Base-by-base conservation (phyloP, 257 asterid species). In the Coffea canephora region DNA sequence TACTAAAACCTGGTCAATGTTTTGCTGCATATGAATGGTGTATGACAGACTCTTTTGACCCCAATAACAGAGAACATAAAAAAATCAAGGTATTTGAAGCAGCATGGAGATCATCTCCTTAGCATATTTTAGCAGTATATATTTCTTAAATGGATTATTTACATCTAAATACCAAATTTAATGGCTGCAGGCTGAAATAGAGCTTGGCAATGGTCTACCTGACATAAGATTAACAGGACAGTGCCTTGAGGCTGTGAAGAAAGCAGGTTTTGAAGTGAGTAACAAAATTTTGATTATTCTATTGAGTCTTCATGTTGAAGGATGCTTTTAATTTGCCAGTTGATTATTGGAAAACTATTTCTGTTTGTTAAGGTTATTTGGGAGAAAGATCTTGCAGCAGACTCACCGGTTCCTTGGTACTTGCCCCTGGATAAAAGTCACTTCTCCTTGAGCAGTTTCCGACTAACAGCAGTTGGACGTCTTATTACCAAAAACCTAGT, bases 1-100 rank as follows among this genome's bases (percentile, higher is more conserved):
- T 96, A 54, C 90, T 96, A 77, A 96, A 92, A 86, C 99, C 99
- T 19, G 99, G 99, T 59, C 99, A 94, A 80, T 90, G 93, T 83
- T 96, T 96, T 79, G 98, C 99, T 77, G 99, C 98, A 27, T 96
- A 96, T 54, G 99, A 96, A 81, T 96, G 99, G 99, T 96, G 99
- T 88, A 94, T 96, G 99, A 96, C 97, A 36, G 97, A 88, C 77
- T 87, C 91, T 43, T 96, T 74, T 73, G 91, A 96, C 83, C 97
- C 97, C 36, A 90, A 82, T 54, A 92, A 89, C 65, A 76, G 83
- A 80, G 99, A 96, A 78, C 99, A 96, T 88, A 87, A 88, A 69
- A 88, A 83, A 86, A 96, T 96, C 85, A 96, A 96, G 97, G 99
- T 96, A 73, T 79, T 67, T 74, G 36, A 71, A 50, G 8, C 54